Conservation (phyloP, 2,329 filamentous ascomycete species). For the Stemphylium beticola region DNA sequence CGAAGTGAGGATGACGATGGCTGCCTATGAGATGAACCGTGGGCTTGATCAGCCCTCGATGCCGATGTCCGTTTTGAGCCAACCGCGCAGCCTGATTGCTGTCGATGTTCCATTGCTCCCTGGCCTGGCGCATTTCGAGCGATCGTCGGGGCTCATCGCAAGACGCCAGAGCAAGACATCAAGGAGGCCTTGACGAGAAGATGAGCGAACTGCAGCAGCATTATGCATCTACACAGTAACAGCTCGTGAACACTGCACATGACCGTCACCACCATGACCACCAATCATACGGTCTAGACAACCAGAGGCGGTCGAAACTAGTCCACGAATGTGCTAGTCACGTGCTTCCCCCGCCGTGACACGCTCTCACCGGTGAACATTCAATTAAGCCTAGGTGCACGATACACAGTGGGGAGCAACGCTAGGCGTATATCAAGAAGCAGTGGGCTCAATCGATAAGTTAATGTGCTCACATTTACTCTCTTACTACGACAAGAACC, state of each 20-base stretch:
- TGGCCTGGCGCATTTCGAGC: constrained; percentile 15
- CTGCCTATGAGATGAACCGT: constrained; percentile 8
- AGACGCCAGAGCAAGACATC: background rate
- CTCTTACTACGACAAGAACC: background rate
- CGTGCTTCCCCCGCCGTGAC: background rate
- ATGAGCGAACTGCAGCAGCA: background rate
- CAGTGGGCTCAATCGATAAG: too few species aligned
- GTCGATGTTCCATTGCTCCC: constrained; percentile 12
- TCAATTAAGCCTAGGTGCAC: too few species aligned
- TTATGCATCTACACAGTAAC: constrained; percentile 2
- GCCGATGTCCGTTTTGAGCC: constrained; percentile 16
- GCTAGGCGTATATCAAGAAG: background rate
- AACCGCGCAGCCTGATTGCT: constrained; percentile 15
- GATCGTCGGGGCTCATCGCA: background rate
- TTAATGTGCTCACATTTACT: background rate
- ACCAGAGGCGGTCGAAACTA: background rate
- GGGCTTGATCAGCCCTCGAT: constrained; percentile 9
- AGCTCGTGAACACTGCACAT: constrained; percentile 10
- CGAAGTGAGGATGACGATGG: constrained; percentile 1
- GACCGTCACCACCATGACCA: constrained; percentile 5
- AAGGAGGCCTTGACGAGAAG: background rate
- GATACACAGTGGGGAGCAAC: background rate
- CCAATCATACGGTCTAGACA: constrained; percentile 3
- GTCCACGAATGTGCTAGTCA: background rate
- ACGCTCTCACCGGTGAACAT: too few species aligned